phyloP scores from a whole-genome alignment of 768 basidiomycete genomes.

The Macrolepiota dolichaula region DNA sequence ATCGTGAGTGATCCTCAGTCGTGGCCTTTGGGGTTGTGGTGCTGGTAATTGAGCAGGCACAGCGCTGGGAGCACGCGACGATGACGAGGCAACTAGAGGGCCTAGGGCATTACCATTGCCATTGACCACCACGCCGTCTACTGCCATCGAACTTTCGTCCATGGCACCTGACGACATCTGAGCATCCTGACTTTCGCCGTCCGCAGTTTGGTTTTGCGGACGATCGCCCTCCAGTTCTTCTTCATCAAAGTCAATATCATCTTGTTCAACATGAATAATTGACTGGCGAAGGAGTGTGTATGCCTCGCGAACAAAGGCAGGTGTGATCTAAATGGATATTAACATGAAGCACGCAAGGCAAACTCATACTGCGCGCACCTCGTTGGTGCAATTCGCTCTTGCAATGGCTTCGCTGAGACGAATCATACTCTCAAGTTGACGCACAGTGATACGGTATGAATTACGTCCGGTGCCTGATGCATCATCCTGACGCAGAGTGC shows the following conservation, averaged over 20 bases:
- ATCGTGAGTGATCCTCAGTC: slow-evolving; percentile 95
- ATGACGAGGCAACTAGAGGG: slow-evolving; percentile 25
- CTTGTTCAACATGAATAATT: slow-evolving; percentile 99
- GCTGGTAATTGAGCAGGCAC: slow-evolving; percentile 25
- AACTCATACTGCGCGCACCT: slow-evolving; percentile 45
- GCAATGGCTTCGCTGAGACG: slow-evolving; percentile 97
- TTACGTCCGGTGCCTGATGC: slow-evolving; percentile 83
- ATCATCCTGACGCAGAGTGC: slow-evolving; percentile 89
- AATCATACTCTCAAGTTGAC: slow-evolving; percentile 98
- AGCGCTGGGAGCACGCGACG: slow-evolving; percentile 35
- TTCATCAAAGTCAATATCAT: slow-evolving; percentile 96
- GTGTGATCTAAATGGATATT: slow-evolving; percentile 64
- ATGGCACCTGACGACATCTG: slow-evolving; percentile 64
- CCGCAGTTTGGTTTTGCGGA: slow-evolving; percentile 30
- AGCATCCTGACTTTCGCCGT: slow-evolving; percentile 42
- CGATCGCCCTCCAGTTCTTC: slow-evolving; percentile 69
- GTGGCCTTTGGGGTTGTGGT: slow-evolving; percentile 48
- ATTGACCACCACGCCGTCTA: slow-evolving; percentile 28
- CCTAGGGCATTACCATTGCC: slow-evolving; percentile 23
- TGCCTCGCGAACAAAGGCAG: slow-evolving; percentile 93
- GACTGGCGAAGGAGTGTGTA: slow-evolving; percentile 92
- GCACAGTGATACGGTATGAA: slow-evolving; percentile 95
- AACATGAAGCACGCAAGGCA: not conserved
- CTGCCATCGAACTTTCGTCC: slow-evolving; percentile 45
- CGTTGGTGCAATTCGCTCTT: slow-evolving; percentile 92